Evolutionary conservation across 1,284 basidiomycete genomes (phyloP), one percentile per base, ranked within the genome.

Genomic region (Cryptococcus sp.): DNA sequence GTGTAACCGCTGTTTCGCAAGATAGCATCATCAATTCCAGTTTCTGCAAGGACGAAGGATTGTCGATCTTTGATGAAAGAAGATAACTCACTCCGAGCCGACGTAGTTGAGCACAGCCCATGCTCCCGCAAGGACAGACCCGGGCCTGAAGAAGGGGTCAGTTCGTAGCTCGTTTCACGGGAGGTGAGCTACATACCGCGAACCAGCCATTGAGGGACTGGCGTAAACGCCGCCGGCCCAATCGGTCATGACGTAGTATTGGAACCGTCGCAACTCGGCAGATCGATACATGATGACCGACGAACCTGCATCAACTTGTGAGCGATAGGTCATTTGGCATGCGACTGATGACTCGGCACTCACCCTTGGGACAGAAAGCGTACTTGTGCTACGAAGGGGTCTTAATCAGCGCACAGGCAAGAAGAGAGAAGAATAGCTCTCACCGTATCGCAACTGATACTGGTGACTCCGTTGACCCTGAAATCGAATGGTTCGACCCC

Each of bases 31-130:
- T 15, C 11, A 35, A 25, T 19, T 7, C 11, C 11, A 41, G 45
- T 6, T 50, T 10, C 22, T 22, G 17, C 50, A 47, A 50, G 23
- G 23, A 48, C n/a, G 40, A 31, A 40, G 17, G 25, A 40, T 19
- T 27, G 31, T 17, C 22, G 31, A 35, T 35, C 31, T 19, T 25
- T n/a, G 19, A 44, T 47, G 35, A 31, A 6, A 42, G 8, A n/a
- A 19, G 25, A 50, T 4, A 22, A 71, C 87, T 62, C 73, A 91
- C 86, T 89, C 84, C 59, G 87, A 83, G 27, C 95, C 95, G 81
- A 96, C 88, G 74, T 90, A 87, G 72, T 95, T 89, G 87, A 98
- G 87, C 1, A 92, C 92, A 3, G 95, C 93, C 93, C 94, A 99
- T 17, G 93, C 88, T 46, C 92, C 95, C 13, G 95, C 95, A 60